These are phyloP conservation scores for Echinosophora koreensis DNA, from an alignment of 306 rosid genomes.

Conservation along the genomic window DNA sequence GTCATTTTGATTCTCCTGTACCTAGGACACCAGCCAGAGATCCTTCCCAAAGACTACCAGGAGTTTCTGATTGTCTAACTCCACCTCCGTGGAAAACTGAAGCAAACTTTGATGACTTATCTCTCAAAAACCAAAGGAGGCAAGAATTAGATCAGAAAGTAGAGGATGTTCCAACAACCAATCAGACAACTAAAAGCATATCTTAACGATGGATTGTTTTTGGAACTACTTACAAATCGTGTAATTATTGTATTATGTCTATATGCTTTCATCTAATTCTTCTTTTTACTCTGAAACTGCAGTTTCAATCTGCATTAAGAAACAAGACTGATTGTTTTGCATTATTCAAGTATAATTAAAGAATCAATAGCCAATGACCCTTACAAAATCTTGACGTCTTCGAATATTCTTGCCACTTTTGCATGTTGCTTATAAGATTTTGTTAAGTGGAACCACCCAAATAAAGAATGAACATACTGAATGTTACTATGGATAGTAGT, in stretches of 20 bases:
- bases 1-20: conserved; percentile 56
- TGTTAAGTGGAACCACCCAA: neutral
- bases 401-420: neutral
- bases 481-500: too few species aligned
- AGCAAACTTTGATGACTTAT: conserved; percentile 66
- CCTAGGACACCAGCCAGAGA: conserved; percentile 69
- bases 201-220: too few species aligned
- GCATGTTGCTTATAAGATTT: neutral
- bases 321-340: neutral
- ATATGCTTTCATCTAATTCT: neutral
- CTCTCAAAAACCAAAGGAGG: conserved; percentile 57
- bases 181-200: neutral
- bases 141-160: conserved; percentile 54
- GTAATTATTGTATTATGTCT: too few species aligned
- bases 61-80: conserved; percentile 66
- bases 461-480: too few species aligned
- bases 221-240: too few species aligned
- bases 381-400: neutral
- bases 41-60: conserved; percentile 60
- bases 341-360: too few species aligned
- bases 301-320: neutral
- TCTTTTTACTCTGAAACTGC: too few species aligned
- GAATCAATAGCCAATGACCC: neutral
- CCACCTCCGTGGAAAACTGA: conserved; percentile 81
- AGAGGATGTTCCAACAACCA: conserved; percentile 39